Conservation (phyloP, 2,329 filamentous ascomycete species). For the Ophiocordyceps australis region DNA sequence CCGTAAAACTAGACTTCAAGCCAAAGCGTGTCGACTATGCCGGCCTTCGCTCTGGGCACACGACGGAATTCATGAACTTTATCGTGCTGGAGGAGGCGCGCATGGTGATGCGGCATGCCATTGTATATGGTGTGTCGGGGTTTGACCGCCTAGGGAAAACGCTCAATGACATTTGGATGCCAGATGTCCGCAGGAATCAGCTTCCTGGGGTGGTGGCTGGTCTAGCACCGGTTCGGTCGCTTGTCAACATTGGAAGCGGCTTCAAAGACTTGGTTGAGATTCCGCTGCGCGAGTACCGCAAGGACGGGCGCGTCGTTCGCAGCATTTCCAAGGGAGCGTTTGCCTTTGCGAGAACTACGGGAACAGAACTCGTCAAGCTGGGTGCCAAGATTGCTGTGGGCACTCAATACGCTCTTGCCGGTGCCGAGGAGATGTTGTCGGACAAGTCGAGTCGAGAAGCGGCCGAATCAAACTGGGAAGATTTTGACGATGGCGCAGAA, state of each 20-base stretch:
- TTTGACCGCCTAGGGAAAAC: constrained; percentile 82
- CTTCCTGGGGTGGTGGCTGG: constrained; percentile 78
- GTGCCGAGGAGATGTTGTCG: constrained; percentile 63
- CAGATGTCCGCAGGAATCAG: constrained; percentile 78
- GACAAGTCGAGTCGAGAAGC: constrained; percentile 20
- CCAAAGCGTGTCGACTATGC: constrained; percentile 96
- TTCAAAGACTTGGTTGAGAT: constrained; percentile 76
- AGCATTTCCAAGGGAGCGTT: constrained; percentile 82
- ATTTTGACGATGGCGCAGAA: constrained; percentile 48
- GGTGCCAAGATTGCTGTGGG: constrained; percentile 90
- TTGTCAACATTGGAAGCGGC: constrained; percentile 82
- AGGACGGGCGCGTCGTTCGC: constrained; percentile 81
- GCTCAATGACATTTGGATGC: constrained; percentile 92
- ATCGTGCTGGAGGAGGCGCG: constrained; percentile 78
- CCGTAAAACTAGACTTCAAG: constrained; percentile 83
- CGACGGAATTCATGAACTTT: constrained; percentile 98
- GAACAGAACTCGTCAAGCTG: constrained; percentile 82
- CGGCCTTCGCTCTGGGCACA: constrained; percentile 78
- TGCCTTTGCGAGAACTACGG: constrained; percentile 83
- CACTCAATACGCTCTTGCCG: constrained; percentile 82
- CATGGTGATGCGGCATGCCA: constrained; percentile 72
- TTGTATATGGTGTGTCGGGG: constrained; percentile 80
- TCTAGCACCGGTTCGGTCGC: constrained; percentile 70
- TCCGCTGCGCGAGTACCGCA: constrained; percentile 80
- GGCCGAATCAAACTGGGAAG: constrained; percentile 33